A percentile compares a stretch with the other conserved stretches of the same genome.
Conservation (phyloP, 352 stramenopile genomes). For the Globisporangium alternatum region DNA sequence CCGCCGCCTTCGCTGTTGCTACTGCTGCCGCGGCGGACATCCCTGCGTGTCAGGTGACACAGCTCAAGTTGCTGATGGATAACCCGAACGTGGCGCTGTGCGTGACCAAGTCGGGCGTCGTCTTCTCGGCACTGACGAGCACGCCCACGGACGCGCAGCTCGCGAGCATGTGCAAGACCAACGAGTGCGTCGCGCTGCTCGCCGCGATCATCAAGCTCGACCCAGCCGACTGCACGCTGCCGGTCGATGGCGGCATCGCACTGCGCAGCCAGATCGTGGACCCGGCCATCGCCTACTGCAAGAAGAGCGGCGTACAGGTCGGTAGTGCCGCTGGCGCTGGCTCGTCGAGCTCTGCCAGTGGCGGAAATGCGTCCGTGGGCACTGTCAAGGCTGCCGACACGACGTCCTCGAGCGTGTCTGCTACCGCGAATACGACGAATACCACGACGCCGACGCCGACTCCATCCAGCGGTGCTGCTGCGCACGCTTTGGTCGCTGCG, state of each 20-base stretch:
- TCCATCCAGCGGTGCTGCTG: background rate
- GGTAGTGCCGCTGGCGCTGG: background rate
- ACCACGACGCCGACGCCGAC: background rate
- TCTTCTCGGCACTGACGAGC: constrained; percentile 2
- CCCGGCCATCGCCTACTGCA: constrained; percentile 35
- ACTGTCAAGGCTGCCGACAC: constrained; percentile 10
- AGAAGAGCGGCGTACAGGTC: constrained; percentile 22
- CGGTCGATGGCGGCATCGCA: constrained; percentile 27
- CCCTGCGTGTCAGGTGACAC: constrained; percentile 1
- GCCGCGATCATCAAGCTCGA: constrained; percentile 32
- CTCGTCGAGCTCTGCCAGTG: background rate
- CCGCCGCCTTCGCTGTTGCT: too few species aligned
- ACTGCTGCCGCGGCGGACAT: background rate
- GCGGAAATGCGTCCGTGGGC: constrained; percentile 7
- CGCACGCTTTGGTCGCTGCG: background rate
- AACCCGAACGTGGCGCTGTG: constrained; percentile 13
- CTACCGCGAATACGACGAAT: background rate
- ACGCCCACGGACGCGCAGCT: constrained; percentile 18
- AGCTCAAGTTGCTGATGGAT: constrained; percentile 1
- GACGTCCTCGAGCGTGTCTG: background rate
- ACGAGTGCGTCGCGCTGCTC: constrained; percentile 30
- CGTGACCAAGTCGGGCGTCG: constrained; percentile 7
- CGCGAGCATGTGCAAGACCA: constrained; percentile 24
- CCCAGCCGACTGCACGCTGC: constrained; percentile 35
- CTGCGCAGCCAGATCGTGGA: constrained; percentile 45